These are phyloP conservation scores for Schrenkiella parvula DNA, from an alignment of 345 rosid genomes.

Conservation along the genomic window DNA sequence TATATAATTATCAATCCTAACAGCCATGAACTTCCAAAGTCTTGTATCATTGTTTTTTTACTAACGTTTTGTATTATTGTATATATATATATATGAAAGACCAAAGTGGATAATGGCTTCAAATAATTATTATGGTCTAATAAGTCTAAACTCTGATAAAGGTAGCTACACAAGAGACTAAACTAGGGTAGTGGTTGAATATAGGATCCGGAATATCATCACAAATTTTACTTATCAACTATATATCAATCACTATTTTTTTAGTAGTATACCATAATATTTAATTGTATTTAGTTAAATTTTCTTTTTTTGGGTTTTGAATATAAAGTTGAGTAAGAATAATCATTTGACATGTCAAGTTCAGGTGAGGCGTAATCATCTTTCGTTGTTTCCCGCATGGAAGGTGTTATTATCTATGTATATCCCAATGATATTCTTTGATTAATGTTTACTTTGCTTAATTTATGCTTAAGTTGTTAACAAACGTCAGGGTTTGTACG, in stretches of 20 bases:
- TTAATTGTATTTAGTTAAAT: not conserved
- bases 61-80: not conserved
- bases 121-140: conserved; percentile 5
- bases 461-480: not conserved
- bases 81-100: not conserved
- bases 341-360: conserved; percentile 10
- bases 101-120: not conserved
- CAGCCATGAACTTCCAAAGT: not conserved
- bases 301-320: not conserved
- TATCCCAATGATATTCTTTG: conserved; percentile 11
- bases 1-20: not conserved
- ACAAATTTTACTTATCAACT: not conserved
- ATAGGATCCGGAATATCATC: not conserved
- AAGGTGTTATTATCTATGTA: conserved; percentile 4
- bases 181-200: not conserved
- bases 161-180: not conserved
- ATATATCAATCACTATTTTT: not conserved
- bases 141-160: conserved; percentile 2
- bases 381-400: not conserved
- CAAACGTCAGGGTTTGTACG: not conserved
- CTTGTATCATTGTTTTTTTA: not conserved
- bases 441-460: not conserved
- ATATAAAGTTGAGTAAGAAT: not conserved
- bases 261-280: not conserved
- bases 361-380: conserved; percentile 21